Percentiles rank a stretch among this genome's conserved stretches.
phyloP scores from a whole-genome alignment of 2,329 filamentous ascomycete species.

The Colletotrichum tofieldiae region DNA sequence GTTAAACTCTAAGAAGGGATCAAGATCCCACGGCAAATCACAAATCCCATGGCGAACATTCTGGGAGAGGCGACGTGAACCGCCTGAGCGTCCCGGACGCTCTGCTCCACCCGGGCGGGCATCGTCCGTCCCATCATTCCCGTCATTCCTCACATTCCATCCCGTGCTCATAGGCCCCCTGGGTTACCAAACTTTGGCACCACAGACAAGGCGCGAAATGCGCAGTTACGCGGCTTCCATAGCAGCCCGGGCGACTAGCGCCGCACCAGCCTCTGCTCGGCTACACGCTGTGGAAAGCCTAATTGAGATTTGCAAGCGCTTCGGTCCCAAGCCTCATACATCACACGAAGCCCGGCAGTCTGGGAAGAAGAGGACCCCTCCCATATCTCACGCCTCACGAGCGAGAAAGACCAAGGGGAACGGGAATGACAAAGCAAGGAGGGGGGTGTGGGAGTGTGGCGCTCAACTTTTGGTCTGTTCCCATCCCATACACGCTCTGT shows the following conservation, averaged over 20 bases:
- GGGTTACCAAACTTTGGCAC: no score
- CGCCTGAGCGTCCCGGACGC: constrained; percentile 16
- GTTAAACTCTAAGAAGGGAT: constrained; percentile 23
- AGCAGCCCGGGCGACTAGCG: not conserved
- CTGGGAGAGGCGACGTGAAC: not conserved
- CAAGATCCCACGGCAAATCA: constrained; percentile 16
- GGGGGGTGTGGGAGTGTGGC: constrained; percentile 12
- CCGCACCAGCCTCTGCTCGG: constrained; percentile 12
- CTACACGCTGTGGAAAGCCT: constrained; percentile 7
- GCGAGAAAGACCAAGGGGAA: not conserved
- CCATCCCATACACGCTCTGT: not conserved
- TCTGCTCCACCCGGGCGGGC: constrained; percentile 18
- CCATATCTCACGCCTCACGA: not conserved
- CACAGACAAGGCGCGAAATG: not conserved
- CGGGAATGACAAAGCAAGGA: not conserved
- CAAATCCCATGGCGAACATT: constrained; percentile 29
- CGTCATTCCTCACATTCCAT: constrained; percentile 22
- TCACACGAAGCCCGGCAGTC: not conserved
- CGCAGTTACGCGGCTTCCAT: constrained; percentile 4
- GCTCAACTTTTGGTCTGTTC: not conserved
- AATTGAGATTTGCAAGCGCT: constrained; percentile 3
- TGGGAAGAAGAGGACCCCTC: not conserved
- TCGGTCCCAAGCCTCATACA: constrained; percentile 19
- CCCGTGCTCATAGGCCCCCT: not conserved
- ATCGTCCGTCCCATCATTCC: not conserved